Base-by-base conservation (phyloP, 352 stramenopile genomes). In the Pythium biforme region DNA sequence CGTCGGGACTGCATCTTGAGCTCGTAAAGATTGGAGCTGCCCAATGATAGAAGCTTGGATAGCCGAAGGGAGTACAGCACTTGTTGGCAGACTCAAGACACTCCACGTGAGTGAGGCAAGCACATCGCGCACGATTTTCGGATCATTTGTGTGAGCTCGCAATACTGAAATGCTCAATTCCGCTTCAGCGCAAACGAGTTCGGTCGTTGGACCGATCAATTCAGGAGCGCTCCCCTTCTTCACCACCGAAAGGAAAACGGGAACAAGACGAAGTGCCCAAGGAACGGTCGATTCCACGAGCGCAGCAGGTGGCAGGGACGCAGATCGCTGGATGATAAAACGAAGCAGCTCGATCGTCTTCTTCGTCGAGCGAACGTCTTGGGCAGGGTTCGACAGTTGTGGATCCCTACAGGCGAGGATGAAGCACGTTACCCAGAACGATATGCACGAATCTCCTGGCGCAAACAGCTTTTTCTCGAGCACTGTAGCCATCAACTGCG, bases 381-480 rank as follows among this genome's bases (percentile, higher is more conserved):
- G 22, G 5, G 47, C 4, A 9, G 47, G 19, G 15, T 22, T 17
- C 9, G 57, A 40, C 19, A 64, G 43, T 15, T 41, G 45, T 4
- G 39, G 45, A 49, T 62, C 15, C 20, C 60, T 63, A 25, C 64
- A 64, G 0, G 57, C 58, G 15, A 72, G 29, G 54, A 72, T 61
- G 40, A 66, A 72, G 34, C 64, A 72, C 11, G 64, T 62, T 27
- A 34, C 43, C 64, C 64, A 72, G 47, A 58, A 67, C 11, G 45
- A 51, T 1, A 59, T 50, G 15, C 4, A 33, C 4, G 49, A 23
- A 27, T 53, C 25, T 19, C 31, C 10, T 14, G 31, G 19, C 14
- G 33, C n/a, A n/a, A 22, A 31, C n/a, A 62, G n/a, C 27, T 52
- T 54, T 11, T 39, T 40, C 7, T 56, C 55, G 15, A 70, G 59